These are phyloP conservation scores for Cephaloascus albidus DNA, from an alignment of 805 yeast genomes.

Conservation along the genomic window DNA sequence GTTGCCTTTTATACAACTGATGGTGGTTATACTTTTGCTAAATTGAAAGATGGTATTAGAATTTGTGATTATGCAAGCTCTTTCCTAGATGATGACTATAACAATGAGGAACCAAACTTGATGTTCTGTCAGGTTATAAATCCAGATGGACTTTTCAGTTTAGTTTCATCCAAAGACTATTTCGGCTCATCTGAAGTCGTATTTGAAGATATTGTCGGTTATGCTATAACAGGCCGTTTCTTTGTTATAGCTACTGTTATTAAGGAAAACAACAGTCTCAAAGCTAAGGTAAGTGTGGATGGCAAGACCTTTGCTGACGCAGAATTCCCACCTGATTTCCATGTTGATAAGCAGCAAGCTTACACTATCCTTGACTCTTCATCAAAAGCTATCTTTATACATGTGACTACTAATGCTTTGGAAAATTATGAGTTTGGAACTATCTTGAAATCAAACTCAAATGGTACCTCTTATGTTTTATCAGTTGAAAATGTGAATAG, in stretches of 20 bases:
- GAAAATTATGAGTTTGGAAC: conserved; percentile 60
- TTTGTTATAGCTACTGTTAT: conserved; percentile 60
- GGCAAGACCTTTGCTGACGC: conserved; percentile 74
- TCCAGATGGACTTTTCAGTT: conserved; percentile 4
- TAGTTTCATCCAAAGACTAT: conserved; percentile 43
- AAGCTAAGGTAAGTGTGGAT: conserved; percentile 70
- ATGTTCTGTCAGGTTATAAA: conserved; percentile 53
- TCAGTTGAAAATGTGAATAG: conserved; percentile 69
- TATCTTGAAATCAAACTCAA: conserved; percentile 78
- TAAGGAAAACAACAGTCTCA: conserved; percentile 34
- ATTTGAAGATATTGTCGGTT: conserved; percentile 60
- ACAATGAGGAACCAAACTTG: conserved; percentile 31
- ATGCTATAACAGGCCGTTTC: conserved; percentile 62
- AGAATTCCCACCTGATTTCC: conserved; percentile 57
- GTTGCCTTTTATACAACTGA: conserved; percentile 57
- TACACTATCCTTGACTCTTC: conserved; percentile 75
- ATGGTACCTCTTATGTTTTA: conserved; percentile 79
- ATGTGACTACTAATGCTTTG: conserved; percentile 57
- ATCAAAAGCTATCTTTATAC: conserved; percentile 69
- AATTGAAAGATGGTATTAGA: conserved; percentile 41
- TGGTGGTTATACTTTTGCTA: conserved; percentile 55
- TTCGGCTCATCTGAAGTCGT: conserved; percentile 30
- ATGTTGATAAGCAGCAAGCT: conserved; percentile 52
- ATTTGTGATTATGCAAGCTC: conserved; percentile 64
- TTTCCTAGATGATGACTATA: conserved; percentile 26